Evolutionary conservation across 257 asterid genomes (phyloP).

Genomic region (Jacaranda copaia): DNA sequence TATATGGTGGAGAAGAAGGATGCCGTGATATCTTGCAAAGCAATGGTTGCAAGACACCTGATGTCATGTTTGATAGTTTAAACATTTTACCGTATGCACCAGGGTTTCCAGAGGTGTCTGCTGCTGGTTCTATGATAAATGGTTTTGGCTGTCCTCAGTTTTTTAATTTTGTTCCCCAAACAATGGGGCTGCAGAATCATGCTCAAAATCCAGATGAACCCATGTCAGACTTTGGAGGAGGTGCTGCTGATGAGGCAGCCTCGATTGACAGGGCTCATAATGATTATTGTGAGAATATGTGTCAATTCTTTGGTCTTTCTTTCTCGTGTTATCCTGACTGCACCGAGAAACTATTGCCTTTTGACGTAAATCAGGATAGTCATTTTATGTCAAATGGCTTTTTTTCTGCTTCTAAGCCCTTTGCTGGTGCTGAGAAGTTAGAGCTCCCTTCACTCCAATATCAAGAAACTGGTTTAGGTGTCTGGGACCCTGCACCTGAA

Average conservation of each 20-base stretch:
- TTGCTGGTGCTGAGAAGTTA: constrained; percentile 61
- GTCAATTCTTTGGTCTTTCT: constrained; percentile 46
- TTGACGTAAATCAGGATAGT: constrained; percentile 49
- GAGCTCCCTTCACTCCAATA: constrained; percentile 95
- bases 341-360: constrained; percentile 46
- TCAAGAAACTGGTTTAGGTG: constrained; percentile 54
- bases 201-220: constrained; percentile 49
- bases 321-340: constrained; percentile 48
- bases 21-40: constrained; percentile 50
- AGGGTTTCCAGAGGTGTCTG: constrained; percentile 44
- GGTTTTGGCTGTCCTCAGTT: constrained; percentile 55
- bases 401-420: constrained; percentile 74
- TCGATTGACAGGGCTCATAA: constrained; percentile 45
- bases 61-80: constrained; percentile 51
- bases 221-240: constrained; percentile 47
- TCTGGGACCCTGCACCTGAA: constrained; percentile 61
- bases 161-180: constrained; percentile 47
- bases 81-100: constrained; percentile 47
- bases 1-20: constrained; percentile 48
- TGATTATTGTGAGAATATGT: constrained; percentile 41
- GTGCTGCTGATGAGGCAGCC: constrained; percentile 37
- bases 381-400: constrained; percentile 50
- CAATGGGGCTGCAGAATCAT: constrained; percentile 42
- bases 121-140: constrained; percentile 42
- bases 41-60: constrained; percentile 48